Evolutionary conservation across 73 alveolate species (phyloP), one percentile per base, ranked within the genome.

Genomic region (Durusdinium trenchii): DNA sequence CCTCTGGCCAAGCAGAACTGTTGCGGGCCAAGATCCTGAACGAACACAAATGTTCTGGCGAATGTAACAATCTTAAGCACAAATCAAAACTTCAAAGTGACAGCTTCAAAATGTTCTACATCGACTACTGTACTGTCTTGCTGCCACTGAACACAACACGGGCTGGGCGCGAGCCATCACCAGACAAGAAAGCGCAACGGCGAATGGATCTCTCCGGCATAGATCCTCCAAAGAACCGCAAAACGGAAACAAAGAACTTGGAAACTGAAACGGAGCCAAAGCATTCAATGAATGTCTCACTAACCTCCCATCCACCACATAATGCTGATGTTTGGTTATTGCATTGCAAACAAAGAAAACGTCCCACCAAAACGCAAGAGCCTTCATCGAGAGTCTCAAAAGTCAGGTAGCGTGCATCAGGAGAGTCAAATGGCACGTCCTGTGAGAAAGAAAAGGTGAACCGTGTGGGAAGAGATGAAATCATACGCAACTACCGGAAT

Each of bases 1-100:
- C n/a, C 42, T 78, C 48, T 2, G 87, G 87, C 87, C 87, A 78
- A 42, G 87, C 87, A 6, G 64, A 9, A 12, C 62, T 46, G 87
- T 78, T 78, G 43, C 87, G 57, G 61, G 46, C 57, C 45, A 46
- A 43, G 12, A 78, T 3, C 87, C 87, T 78, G 32, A 23, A n/a
- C n/a, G 69, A 45, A 45, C 57, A 38, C 28, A 3, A 30, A 40
- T 42, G 50, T 35, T 10, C 12, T 6, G 35, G 36, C 57, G 57
- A 75, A 38, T 42, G 32, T 3, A 16, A 35, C n/a, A n/a, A n/a
- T n/a, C n/a, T n/a, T n/a, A n/a, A n/a, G n/a, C n/a, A n/a, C n/a
- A n/a, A n/a, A n/a, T n/a, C n/a, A n/a, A n/a, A n/a, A n/a, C n/a
- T n/a, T n/a, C n/a, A n/a, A n/a, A n/a, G n/a, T n/a, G n/a, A n/a